Base-by-base conservation (phyloP, 345 rosid genomes). In the Citrus hindsii region DNA sequence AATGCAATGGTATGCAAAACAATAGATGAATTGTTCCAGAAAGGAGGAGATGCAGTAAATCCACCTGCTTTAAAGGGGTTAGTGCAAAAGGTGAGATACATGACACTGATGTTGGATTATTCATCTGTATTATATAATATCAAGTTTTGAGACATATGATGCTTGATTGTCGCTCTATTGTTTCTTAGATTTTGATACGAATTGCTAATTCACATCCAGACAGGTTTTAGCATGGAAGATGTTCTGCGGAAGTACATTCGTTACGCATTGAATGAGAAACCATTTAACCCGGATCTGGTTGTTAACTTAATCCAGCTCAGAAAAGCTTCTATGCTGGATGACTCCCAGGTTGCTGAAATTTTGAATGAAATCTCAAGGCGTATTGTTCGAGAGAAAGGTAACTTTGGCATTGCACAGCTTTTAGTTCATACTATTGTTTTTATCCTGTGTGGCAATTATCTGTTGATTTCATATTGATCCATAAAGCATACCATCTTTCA, bases 181-280 rank as follows among this genome's bases (percentile, higher is more conserved):
- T 72, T 33, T 82, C 7, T 61, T 67, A 66, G 70, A 73, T 77
- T 78, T 86, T 89, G 87, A 86, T 79, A 82, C 74, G 53, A 68
- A 68, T 38, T 78, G 74, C 74, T 86, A 64, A 79, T 86, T 79
- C 48, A 27, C 77, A 79, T 88, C 83, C 98, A 94, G 99, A 96
- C 98, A 90, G 99, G 89, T 84, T 94, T 92, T 82, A 88, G 86
- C 87, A 85, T 86, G 92, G 97, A 89, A 88, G 99, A 92, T 76
- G 84, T 96, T 69, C 81, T 94, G 79, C 90, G 98, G 80, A 96
- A 96, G 84, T 96, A 94, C 84, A 89, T 92, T 78, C 89, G 95
- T 1, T 94, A 92, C 79, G 90, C 91, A 0, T 77, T 96, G 93
- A 94, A 96, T 79, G 99, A 96, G 89, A 96, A 90, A 73, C 97